Base-by-base conservation (phyloP, 1,284 basidiomycete species). In the Schizopora paradoxa region DNA sequence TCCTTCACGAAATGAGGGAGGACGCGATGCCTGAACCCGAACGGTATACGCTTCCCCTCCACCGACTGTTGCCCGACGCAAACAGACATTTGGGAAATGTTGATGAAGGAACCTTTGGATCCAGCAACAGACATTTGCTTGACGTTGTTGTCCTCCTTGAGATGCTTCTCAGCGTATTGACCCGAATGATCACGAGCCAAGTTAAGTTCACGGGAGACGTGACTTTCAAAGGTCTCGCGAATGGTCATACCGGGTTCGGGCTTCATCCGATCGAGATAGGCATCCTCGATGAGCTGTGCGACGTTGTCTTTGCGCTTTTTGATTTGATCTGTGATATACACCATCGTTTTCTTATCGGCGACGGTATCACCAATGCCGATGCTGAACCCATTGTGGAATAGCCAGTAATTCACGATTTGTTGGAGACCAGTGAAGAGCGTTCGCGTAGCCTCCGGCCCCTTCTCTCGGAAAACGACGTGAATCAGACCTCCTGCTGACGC, bases 121-220 rank as follows among this genome's bases (percentile, higher is more conserved):
- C 96, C 95, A 10, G 96, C 93, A 7, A 95, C 91, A 58, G 99
- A 95, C 96, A 99, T 99, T 78, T 99, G 95, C 76, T 99, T 99
- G 73, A 99, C 95, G 59, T 98, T 98, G 75, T 99, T 99, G 70
- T 95, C 93, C 63, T 92, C 91, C 72, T 97, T 97, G 76, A 99
- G 72, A 61, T 87, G 87, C 68, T 91, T 86, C 70, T 99, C 92
- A 13, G 95, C 96, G 43, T 88, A 89, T 61, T 91, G 90, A 74
- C 96, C 96, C 31, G 91, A 93, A 52, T 82, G 79, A 62, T 99
- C 96, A 77, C 95, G 92, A 53, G 95, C 96, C 67, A 86, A 76
- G 67, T 99, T 98, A 56, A 99, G 80, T 62, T 94, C 82, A 29
- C 81, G 81, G 61, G 96, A 92, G 43, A 97, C 93, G 52, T 79